Percentiles rank a stretch among this genome's conserved stretches.
Evolutionary conservation across 352 stramenopile species (phyloP).

Genomic region (Blastocystis sp.): DNA sequence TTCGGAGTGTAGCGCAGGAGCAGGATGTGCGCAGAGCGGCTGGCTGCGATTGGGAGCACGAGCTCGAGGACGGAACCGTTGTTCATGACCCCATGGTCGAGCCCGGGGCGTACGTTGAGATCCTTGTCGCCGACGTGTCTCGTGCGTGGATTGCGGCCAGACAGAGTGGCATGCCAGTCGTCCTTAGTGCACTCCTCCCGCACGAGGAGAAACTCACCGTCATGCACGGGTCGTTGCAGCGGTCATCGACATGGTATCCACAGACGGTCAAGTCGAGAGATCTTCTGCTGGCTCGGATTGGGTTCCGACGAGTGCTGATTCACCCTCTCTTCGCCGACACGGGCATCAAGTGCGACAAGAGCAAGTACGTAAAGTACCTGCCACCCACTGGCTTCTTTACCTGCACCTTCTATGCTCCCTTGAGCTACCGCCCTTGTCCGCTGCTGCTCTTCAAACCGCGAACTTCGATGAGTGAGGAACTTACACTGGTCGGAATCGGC

Average conservation of each 20-base stretch:
- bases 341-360: slow-evolving; percentile 95
- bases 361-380: slow-evolving; percentile 95
- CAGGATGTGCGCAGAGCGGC: slow-evolving; percentile 63
- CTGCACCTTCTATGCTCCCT: slow-evolving; percentile 78
- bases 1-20: slow-evolving; percentile 80
- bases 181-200: slow-evolving; percentile 83
- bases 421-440: slow-evolving; percentile 91
- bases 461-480: slow-evolving; percentile 9
- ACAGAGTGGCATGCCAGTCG: slow-evolving; percentile 67
- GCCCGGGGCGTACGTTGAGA: not conserved
- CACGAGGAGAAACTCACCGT: slow-evolving; percentile 66
- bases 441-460: slow-evolving; percentile 83
- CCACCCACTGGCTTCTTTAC: slow-evolving; percentile 81
- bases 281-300: slow-evolving; percentile 86
- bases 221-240: slow-evolving; percentile 1
- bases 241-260: slow-evolving; percentile 7
- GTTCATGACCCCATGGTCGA: not conserved
- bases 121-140: not conserved
- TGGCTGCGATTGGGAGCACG: not conserved
- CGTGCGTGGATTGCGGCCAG: not conserved
- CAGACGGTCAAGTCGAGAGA: slow-evolving; percentile 92
- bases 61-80: not conserved
- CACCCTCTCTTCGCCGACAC: slow-evolving; percentile 91
- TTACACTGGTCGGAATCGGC: slow-evolving; percentile 84
- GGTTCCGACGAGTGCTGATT: slow-evolving; percentile 85